A percentile compares a stretch with the other conserved stretches of the same genome.
Conservation (phyloP, 2,329 filamentous ascomycete species). For the Fusarium pininemorale region DNA sequence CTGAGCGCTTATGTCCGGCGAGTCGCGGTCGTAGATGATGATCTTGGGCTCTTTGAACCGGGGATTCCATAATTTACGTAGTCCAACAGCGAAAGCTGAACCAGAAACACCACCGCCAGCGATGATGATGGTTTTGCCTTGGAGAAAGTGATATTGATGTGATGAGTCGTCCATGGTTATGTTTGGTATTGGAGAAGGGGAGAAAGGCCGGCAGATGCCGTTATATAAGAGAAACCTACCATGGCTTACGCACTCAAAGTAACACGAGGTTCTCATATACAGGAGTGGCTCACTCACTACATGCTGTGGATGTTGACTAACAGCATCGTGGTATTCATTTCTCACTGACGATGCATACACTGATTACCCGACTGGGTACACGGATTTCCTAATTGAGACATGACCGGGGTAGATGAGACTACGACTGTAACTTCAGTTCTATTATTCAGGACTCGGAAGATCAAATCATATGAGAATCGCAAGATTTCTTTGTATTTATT, state of each 20-base stretch:
- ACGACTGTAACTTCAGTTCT: background rate
- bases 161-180: slow-evolving; percentile 12
- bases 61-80: slow-evolving; percentile 52
- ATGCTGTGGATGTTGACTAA: background rate
- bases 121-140: slow-evolving; percentile 54
- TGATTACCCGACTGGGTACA: slow-evolving; percentile 38
- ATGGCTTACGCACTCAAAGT: background rate
- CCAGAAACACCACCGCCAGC: slow-evolving; percentile 56
- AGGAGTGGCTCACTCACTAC: background rate
- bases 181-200: background rate
- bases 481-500: background rate
- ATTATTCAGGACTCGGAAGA: background rate
- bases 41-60: slow-evolving; percentile 45
- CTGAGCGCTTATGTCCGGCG: slow-evolving; percentile 39
- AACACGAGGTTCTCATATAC: background rate
- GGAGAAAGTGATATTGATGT: slow-evolving; percentile 45
- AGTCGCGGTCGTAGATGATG: slow-evolving; percentile 55
- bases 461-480: background rate
- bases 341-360: slow-evolving; percentile 35
- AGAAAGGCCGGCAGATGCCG: background rate
- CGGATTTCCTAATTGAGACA: slow-evolving; percentile 34
- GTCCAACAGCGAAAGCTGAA: slow-evolving; percentile 52
- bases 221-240: background rate
- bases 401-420: background rate
- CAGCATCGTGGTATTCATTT: background rate